phyloP scores from a whole-genome alignment of 495 filamentous ascomycete genomes.

The Penicillium coffeae region DNA sequence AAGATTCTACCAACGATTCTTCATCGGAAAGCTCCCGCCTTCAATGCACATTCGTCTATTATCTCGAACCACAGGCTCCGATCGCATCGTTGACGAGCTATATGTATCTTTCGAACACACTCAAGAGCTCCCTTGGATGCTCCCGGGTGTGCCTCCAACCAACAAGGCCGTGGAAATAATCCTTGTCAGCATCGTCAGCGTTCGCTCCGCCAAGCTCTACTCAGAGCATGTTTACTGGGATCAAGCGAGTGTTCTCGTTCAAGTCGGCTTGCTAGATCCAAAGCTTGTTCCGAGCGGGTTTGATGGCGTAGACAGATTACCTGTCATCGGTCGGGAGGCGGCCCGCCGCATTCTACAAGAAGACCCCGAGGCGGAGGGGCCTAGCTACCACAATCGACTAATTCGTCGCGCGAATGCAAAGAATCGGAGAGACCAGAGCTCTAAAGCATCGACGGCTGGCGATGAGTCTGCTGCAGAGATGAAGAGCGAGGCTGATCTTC shows the following conservation, averaged over 20 bases:
- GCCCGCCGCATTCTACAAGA: conserved; percentile 65
- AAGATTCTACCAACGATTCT: conserved; percentile 70
- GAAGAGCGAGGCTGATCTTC: conserved; percentile 20
- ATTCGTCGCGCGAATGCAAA: conserved; percentile 30
- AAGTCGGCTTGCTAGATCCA: conserved; percentile 70
- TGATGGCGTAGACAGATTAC: conserved; percentile 57
- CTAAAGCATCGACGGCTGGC: conserved; percentile 9
- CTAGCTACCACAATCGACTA: conserved; percentile 40
- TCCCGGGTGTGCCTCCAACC: conserved; percentile 74
- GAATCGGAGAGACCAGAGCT: conserved; percentile 11
- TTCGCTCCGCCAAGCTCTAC: conserved; percentile 69
- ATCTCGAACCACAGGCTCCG: conserved; percentile 61
- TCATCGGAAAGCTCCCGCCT: conserved; percentile 65
- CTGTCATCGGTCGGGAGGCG: conserved; percentile 64
- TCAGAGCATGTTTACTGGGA: conserved; percentile 89
- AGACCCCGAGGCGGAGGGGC: conserved; percentile 37
- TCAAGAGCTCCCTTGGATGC: conserved; percentile 70
- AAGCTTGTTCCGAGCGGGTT: conserved; percentile 47
- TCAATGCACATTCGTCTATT: conserved; percentile 66
- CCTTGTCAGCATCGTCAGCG: conserved; percentile 69
- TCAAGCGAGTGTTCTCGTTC: conserved; percentile 73
- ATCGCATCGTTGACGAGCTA: conserved; percentile 61
- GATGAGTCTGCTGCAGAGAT: conserved; percentile 27
- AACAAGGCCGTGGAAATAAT: conserved; percentile 63
- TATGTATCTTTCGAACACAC: conserved; percentile 66